These are phyloP conservation scores for Malus sylvestris DNA, from an alignment of 306 rosid species.

Conservation along the genomic window DNA sequence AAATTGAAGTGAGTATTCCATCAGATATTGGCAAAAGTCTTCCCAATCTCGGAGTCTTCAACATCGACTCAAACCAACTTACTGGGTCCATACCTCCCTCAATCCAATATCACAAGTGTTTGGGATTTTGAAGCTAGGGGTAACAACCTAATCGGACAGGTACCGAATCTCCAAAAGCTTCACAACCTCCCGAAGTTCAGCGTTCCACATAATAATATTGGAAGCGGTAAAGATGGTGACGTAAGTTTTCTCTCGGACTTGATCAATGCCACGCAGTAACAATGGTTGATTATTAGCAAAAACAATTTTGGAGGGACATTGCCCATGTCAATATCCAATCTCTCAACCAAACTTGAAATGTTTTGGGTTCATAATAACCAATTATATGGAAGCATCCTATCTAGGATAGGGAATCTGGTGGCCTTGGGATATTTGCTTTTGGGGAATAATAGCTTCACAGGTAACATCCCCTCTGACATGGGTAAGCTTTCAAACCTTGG, in stretches of 20 bases:
- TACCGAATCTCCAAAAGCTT: too few species aligned
- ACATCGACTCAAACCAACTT: too few species aligned
- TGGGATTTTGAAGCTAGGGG: rapidly evolving
- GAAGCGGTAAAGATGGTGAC: background rate
- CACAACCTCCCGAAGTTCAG: rapidly evolving
- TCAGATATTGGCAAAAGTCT: too few species aligned
- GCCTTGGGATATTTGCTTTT: rapidly evolving
- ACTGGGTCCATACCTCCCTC: too few species aligned
- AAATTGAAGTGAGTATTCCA: too few species aligned
- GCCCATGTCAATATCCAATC: background rate
- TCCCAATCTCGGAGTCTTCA: too few species aligned
- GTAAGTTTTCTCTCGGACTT: background rate
- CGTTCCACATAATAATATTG: background rate
- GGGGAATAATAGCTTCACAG: background rate
- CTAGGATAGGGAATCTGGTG: background rate
- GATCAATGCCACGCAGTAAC: background rate
- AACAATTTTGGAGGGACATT: slow-evolving; percentile 8
- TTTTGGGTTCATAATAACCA: rapidly evolving
- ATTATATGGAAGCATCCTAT: slow-evolving; percentile 5
- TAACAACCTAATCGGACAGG: too few species aligned
- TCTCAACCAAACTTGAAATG: background rate
- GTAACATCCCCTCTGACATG: background rate
- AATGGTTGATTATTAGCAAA: rapidly evolving
- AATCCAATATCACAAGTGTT: too few species aligned
- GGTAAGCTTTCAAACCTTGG: background rate